Conservation (phyloP, 768 basidiomycete genomes). For the Tulasnella calospora region DNA sequence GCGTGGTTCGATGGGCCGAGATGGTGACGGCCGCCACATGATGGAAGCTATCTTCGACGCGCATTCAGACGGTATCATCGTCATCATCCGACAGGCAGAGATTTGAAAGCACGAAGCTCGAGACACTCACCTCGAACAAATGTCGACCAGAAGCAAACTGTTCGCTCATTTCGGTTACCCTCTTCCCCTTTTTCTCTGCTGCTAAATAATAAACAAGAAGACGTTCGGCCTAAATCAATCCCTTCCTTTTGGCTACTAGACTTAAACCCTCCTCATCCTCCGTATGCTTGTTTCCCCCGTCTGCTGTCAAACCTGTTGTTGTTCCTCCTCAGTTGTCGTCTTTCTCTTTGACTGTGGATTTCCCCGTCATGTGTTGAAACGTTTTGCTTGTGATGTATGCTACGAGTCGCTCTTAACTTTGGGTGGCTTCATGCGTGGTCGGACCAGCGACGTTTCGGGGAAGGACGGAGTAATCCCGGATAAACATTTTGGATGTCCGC, state of each 20-base stretch:
- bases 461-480: neutral
- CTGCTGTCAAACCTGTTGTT: neutral
- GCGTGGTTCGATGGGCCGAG: constrained; percentile 27
- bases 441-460: neutral
- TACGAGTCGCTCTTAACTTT: neutral
- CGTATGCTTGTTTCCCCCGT: neutral
- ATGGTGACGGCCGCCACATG: constrained; percentile 42
- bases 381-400: neutral
- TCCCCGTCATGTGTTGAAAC: neutral
- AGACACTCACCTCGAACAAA: no score
- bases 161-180: neutral
- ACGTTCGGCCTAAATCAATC: neutral
- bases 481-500: neutral
- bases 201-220: neutral
- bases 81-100: constrained; percentile 57
- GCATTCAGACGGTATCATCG: constrained; percentile 78
- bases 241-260: neutral
- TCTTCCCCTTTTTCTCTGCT: neutral
- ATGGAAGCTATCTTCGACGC: constrained; percentile 83
- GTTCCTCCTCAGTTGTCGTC: neutral
- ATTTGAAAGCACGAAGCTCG: neutral
- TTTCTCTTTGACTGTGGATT: neutral
- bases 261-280: neutral
- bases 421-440: neutral
- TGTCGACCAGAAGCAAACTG: neutral